phyloP scores from a whole-genome alignment of 1,284 basidiomycete species.

The Puccinia novopanici region DNA sequence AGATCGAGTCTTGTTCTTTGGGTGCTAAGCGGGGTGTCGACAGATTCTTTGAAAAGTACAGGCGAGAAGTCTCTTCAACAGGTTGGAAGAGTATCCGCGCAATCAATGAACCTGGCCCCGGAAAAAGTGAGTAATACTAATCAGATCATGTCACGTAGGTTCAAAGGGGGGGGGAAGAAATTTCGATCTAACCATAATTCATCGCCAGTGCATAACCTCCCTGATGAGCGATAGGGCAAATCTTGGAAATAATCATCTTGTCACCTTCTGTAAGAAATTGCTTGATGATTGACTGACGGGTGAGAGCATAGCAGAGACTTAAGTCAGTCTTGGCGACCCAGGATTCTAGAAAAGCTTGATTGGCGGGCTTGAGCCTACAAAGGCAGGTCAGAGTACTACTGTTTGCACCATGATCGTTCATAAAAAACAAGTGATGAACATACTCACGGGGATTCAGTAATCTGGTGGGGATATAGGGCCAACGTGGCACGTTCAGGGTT shows the following conservation, averaged over 20 bases:
- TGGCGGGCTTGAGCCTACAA: slow-evolving; percentile 12
- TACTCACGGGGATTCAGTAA: background rate
- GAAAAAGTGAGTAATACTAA: background rate
- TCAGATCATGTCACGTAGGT: background rate
- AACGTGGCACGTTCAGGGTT: background rate
- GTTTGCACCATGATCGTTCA: background rate
- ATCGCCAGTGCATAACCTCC: slow-evolving; percentile 90
- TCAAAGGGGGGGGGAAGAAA: background rate
- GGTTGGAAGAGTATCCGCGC: slow-evolving; percentile 90
- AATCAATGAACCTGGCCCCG: slow-evolving; percentile 73
- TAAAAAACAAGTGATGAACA: background rate
- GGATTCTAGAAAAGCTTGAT: slow-evolving; percentile 11
- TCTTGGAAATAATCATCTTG: slow-evolving; percentile 79
- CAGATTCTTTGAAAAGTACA: slow-evolving; percentile 78
- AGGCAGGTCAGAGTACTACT: background rate
- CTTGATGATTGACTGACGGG: slow-evolving; percentile 81
- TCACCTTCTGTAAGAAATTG: slow-evolving; percentile 95
- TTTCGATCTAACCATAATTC: slow-evolving; percentile 89
- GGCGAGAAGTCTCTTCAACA: slow-evolving; percentile 81
- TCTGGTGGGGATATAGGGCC: background rate
- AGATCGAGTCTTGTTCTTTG: slow-evolving; percentile 44
- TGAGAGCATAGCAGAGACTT: slow-evolving; percentile 73
- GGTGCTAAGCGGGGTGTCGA: slow-evolving; percentile 54
- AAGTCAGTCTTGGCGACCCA: slow-evolving; percentile 62
- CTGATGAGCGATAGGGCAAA: slow-evolving; percentile 80